phyloP scores from a whole-genome alignment of 176 grass and related monocot genomes.

The Cenchrus purpureus region DNA sequence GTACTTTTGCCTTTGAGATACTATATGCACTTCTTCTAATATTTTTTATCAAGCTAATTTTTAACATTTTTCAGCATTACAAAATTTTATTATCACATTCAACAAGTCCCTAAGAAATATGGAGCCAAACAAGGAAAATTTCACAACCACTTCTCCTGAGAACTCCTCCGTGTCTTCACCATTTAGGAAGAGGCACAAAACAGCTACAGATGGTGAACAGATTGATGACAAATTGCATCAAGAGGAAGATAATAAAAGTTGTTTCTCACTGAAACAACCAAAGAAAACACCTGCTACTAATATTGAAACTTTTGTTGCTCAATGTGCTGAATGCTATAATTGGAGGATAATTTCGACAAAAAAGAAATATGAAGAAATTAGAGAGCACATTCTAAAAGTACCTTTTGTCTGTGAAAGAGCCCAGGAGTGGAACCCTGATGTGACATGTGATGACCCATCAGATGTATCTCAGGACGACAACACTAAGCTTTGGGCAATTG shows the following conservation, averaged over 20 bases:
- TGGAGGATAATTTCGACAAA: conserved; percentile 67
- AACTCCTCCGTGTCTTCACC: too few relatives aligned
- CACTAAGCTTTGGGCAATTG: conserved; percentile 64
- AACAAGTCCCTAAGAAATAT: too few relatives aligned
- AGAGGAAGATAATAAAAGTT: too few relatives aligned
- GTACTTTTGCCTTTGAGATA: not conserved
- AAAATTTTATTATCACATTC: not conserved
- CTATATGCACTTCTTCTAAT: not conserved
- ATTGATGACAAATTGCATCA: too few relatives aligned
- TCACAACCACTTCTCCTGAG: too few relatives aligned
- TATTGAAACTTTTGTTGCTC: too few relatives aligned
- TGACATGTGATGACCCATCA: conserved; percentile 54
- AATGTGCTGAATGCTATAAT: conserved; percentile 18
- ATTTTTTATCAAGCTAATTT: not conserved
- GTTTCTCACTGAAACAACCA: too few relatives aligned
- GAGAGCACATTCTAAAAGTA: conserved; percentile 38
- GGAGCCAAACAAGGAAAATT: too few relatives aligned
- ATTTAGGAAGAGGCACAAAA: too few relatives aligned
- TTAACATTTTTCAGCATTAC: not conserved
- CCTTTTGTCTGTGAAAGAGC: conserved; percentile 61
- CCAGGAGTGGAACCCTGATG: conserved; percentile 59
- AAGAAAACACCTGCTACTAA: too few relatives aligned
- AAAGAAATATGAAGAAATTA: conserved; percentile 69
- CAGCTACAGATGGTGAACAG: too few relatives aligned
- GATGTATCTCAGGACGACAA: conserved; percentile 55